Base-by-base conservation (phyloP, 108 stramenopile species). In the Nitzschia sp. region DNA sequence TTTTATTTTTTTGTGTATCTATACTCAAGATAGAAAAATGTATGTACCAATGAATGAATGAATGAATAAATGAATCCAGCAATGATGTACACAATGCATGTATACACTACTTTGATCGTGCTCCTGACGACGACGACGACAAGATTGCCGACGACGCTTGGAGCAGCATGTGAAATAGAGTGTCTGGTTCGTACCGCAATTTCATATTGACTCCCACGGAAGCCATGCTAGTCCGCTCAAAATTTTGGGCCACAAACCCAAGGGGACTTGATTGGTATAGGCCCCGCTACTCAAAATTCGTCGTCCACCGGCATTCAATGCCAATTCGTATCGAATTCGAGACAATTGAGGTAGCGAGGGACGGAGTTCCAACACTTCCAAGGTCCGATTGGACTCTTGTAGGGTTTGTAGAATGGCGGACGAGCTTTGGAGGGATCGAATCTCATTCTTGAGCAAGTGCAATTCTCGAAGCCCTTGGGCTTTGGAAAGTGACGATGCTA, bases 251-350 rank as follows among this genome's bases (percentile, higher is more conserved):
- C 63, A 64, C 46, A 64, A 23, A 2, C 45, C 63, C 45, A 64
- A 30, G 6, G 63, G 63, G 8, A 64, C 45, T 9, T 41, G 6
- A 26, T 61, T 15, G 17, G 35, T 23, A 3, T 5, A 3, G 9
- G 19, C 3, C 6, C 35, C 9, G 3, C 28, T 22, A 6, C 28
- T 29, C 9, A 67, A 33, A 5, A 55, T 2, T 28, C 25, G 21
- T 2, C 66, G 46, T 9, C 66, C 66, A 9, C 22, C 66, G 13
- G 25, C 19, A 36, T 67, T 67, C 53, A 67, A 26, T 11, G 53
- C 66, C 5, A 55, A 13, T 9, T 55, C 11, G 33, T 55, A 55
- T 67, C 53, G 52, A 25, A 67, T 55, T 28, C 3, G 11, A 8
- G 15, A 4, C 8, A 38, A 28, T 3, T 29, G 9, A 15, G 15